Evolutionary conservation across 257 asterid species (phyloP), one percentile per base, ranked within the genome.

Genomic region (Solanum arcanum): DNA sequence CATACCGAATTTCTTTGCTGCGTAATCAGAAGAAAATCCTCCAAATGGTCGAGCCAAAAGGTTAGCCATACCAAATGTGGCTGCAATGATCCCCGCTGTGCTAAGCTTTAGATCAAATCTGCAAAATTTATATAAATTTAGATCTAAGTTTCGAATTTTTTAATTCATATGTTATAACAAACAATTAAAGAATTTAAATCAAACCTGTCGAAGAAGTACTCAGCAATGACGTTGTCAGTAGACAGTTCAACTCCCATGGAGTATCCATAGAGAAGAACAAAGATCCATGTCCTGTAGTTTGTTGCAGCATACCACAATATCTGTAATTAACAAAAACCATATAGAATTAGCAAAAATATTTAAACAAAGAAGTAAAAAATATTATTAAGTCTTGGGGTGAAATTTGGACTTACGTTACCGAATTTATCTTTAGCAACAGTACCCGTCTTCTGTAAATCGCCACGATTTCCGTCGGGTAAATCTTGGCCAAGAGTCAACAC

Each of bases 251-350:
- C 96, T 23, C 98, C 98, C 96, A 93, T 93, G 4, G 98, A 94
- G 47, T 91, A 94, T 15, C 98, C 98, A n/a, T 94, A 94, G 20
- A 94, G 89, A 9, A 92, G 92, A 20, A 90, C 94, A 52, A 93
- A 93, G 20, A 93, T 90, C 98, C 98, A 94, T 3, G 98, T 94
- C 39, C 98, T 89, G 89, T 94, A 94, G 87, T 94, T 94, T 72
- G 94, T 92, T 18, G 82, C 91, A 0, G 96, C 96, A 60, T 91
- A 88, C 94, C 93, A 90, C 41, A 94, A 9, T 16, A 93, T 89
- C 95, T 93, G 90, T 11, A 89, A 4, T 23, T 52, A 13, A 62
- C 8, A 85, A 59, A 70, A 0, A 15, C 2, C 7, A 49, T 0
- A 9, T 0, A 9, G 27, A 9, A 15, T 23, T 37, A 62, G 37